Conservation (phyloP, 768 basidiomycete genomes). For the Botryobasidium botryosum region DNA sequence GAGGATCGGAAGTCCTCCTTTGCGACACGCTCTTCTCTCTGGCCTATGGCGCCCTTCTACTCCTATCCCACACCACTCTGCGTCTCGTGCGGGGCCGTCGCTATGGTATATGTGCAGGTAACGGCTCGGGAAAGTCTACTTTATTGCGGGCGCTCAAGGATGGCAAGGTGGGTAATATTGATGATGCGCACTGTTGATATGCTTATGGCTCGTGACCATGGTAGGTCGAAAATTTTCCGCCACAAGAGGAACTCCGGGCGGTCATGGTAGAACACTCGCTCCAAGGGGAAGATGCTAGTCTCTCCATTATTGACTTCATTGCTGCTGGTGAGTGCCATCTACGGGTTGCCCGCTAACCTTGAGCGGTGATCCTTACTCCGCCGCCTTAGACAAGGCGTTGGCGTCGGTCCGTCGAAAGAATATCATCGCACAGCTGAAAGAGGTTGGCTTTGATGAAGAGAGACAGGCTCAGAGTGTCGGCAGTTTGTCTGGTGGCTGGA, state of each 20-base stretch:
- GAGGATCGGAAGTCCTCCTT: slow-evolving; percentile 40
- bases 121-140: slow-evolving; percentile 92
- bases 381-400: slow-evolving; percentile 47
- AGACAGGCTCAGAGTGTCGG: slow-evolving; percentile 76
- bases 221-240: slow-evolving; percentile 76
- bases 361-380: background rate
- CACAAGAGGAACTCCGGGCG: slow-evolving; percentile 67
- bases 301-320: slow-evolving; percentile 79
- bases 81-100: slow-evolving; percentile 78
- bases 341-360: background rate
- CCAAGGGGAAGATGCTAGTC: slow-evolving; percentile 78
- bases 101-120: slow-evolving; percentile 92
- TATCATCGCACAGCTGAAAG: slow-evolving; percentile 62
- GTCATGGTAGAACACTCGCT: slow-evolving; percentile 97
- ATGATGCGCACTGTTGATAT: background rate
- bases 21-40: slow-evolving; percentile 91
- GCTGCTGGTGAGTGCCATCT: slow-evolving; percentile 41
- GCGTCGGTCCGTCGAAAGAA: slow-evolving; percentile 41
- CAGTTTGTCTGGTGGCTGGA: slow-evolving; percentile 93
- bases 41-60: slow-evolving; percentile 84
- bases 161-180: slow-evolving; percentile 44
- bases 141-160: slow-evolving; percentile 91
- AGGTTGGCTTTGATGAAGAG: slow-evolving; percentile 82
- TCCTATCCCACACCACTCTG: slow-evolving; percentile 86
- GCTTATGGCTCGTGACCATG: background rate